phyloP scores from a whole-genome alignment of 2,329 filamentous ascomycete genomes.

The Paecilomyces dactylethromorphus region DNA sequence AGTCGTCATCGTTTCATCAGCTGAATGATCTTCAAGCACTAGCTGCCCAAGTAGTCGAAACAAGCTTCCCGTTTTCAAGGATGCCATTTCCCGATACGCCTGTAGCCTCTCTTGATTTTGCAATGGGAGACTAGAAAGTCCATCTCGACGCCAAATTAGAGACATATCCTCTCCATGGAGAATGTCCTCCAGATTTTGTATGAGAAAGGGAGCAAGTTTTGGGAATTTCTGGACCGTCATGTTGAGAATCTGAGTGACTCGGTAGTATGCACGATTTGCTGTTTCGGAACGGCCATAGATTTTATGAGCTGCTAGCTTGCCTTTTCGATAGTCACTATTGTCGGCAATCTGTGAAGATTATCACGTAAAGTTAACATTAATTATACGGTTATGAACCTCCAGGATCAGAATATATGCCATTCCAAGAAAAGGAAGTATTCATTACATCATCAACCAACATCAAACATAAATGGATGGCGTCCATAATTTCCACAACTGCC shows the following conservation, averaged over 20 bases:
- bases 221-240: conserved; percentile 10
- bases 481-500: conserved; percentile 17
- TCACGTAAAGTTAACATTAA: not conserved
- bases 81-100: conserved; percentile 12
- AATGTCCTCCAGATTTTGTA: conserved; percentile 15
- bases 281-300: conserved; percentile 16
- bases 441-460: conserved; percentile 18
- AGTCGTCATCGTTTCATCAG: conserved; percentile 11
- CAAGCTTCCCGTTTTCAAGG: conserved; percentile 14
- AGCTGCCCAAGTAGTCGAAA: conserved; percentile 15
- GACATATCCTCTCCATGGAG: conserved; percentile 16
- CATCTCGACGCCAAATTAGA: conserved; percentile 16
- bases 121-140: conserved; percentile 7
- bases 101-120: conserved; percentile 5
- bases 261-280: conserved; percentile 16
- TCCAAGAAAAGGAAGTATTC: not conserved
- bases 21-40: conserved; percentile 10
- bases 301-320: conserved; percentile 11
- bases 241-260: conserved; percentile 13
- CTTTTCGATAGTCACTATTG: conserved; percentile 15
- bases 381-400: not conserved
- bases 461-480: conserved; percentile 15
- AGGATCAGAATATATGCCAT: not conserved
- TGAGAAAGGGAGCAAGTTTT: conserved; percentile 9
- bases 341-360: conserved; percentile 10